phyloP scores from a whole-genome alignment of 192 early-diverging fungal species.

The Tieghemiomyces parasiticus region DNA sequence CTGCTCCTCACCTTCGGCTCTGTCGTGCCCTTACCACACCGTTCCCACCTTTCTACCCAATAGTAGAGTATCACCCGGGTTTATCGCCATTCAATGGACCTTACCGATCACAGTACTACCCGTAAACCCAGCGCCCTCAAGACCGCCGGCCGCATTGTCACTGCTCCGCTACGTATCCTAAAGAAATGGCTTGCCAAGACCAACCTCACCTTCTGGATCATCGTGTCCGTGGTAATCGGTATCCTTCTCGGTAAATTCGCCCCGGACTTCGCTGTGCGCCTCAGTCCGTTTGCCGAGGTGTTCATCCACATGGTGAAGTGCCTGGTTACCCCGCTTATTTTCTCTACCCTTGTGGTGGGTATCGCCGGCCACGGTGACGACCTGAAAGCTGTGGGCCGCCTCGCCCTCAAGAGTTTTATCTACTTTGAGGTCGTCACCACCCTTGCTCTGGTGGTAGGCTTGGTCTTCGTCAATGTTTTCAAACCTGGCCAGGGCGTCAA shows the following conservation, averaged over 20 bases:
- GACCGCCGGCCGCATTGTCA: neutral
- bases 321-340: conserved; percentile 45
- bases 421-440: conserved; percentile 53
- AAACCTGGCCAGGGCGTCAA: conserved; percentile 42
- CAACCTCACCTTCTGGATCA: conserved; percentile 35
- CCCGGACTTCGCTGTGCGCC: conserved; percentile 20
- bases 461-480: conserved; percentile 40
- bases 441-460: conserved; percentile 47
- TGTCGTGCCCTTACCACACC: too few species aligned
- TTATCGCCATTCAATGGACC: conserved; percentile 7
- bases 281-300: conserved; percentile 30
- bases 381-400: conserved; percentile 34
- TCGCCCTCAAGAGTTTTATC: conserved; percentile 49
- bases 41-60: too few species aligned
- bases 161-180: neutral
- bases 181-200: conserved; percentile 12
- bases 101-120: neutral
- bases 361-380: conserved; percentile 63
- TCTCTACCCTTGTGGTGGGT: conserved; percentile 52
- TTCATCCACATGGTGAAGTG: conserved; percentile 37
- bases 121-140: neutral
- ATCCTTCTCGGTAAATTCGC: conserved; percentile 33
- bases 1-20: too few species aligned
- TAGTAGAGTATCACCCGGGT: too few species aligned
- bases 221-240: conserved; percentile 28